Evolutionary conservation across 768 basidiomycete genomes (phyloP), one percentile per base, ranked within the genome.

Genomic region (Amanita subjunquillea): DNA sequence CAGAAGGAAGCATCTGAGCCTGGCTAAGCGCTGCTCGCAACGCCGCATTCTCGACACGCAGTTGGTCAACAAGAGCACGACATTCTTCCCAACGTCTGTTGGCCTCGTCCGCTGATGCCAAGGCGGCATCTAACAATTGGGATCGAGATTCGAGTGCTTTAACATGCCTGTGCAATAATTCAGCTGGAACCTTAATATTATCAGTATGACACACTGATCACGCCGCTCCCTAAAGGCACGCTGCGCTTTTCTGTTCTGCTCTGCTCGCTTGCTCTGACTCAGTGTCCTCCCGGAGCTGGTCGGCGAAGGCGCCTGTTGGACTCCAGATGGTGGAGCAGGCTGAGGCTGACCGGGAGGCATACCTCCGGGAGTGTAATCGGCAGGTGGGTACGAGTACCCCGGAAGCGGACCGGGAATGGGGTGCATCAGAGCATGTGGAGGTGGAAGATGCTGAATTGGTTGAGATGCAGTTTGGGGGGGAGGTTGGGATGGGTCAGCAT

Each of bases 201-300:
- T 52, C 36, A 51, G 53, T 38, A 54, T 32, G 30, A 78, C 86
- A 67, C 51, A 91, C 90, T 87, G 84, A 69, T 96, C 92, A 60
- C 92, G 73, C 29, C 92, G 80, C 64, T 93, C 88, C 55, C 92
- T 72, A 67, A 94, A 96, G 1, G 91, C 91, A 39, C 91, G 77
- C 69, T 96, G 92, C 0, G 92, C 92, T 66, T 92, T 93, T 59
- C 92, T 77, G 66, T 96, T 96, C 71, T 96, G 92, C 61, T 94
- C 92, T 40, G 92, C 92, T 8, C 92, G 80, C 63, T 92, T 93
- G 63, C 83, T 87, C 62, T 76, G 80, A 66, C 85, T 88, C 47
- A 92, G 72, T 9, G 80, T 68, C 44, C 89, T 73, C 23, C 76
- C 75, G 17, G 68, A 65, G 41, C 59, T 56, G 30, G 15, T 17